Evolutionary conservation across 169 alveolate species (phyloP).

Genomic region (Blepharisma undulans): DNA sequence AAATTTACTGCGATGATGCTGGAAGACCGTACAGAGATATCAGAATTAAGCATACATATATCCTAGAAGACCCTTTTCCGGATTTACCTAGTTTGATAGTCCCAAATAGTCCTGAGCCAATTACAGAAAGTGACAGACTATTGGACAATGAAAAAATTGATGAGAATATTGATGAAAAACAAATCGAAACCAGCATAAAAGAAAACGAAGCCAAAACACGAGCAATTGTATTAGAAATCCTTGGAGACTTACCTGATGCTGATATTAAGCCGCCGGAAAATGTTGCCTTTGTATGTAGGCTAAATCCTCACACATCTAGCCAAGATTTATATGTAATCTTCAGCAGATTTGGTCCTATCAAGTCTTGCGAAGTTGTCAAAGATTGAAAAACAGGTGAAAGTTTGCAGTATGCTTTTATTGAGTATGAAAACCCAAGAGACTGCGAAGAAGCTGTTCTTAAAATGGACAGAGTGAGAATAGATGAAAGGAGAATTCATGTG

Average conservation of each 20-base stretch:
- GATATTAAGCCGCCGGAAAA: slow-evolving; percentile 98
- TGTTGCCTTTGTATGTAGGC: slow-evolving; percentile 96
- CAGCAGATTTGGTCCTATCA: slow-evolving; percentile 94
- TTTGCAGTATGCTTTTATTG: slow-evolving; percentile 97
- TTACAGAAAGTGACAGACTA: slow-evolving; percentile 63
- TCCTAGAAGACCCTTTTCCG: slow-evolving; percentile 93
- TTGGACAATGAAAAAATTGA: slow-evolving; percentile 69
- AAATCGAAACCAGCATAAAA: slow-evolving; percentile 83
- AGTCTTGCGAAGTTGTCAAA: slow-evolving; percentile 93
- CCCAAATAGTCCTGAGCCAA: slow-evolving; percentile 74
- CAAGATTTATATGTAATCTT: slow-evolving; percentile 96
- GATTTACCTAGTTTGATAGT: slow-evolving; percentile 80
- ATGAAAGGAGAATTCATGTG: slow-evolving; percentile 93
- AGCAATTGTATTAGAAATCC: slow-evolving; percentile 94
- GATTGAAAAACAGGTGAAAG: slow-evolving; percentile 99
- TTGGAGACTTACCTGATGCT: slow-evolving; percentile 99
- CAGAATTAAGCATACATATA: slow-evolving; percentile 87
- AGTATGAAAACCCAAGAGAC: slow-evolving; percentile 93
- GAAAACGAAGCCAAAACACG: slow-evolving; percentile 92
- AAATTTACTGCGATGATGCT: slow-evolving; percentile 79
- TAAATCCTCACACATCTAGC: slow-evolving; percentile 97
- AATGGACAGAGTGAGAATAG: slow-evolving; percentile 97
- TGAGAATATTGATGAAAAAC: slow-evolving; percentile 81
- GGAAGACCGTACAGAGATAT: slow-evolving; percentile 86
- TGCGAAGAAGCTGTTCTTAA: slow-evolving; percentile 96